Evolutionary conservation across 208 protist species (phyloP).

Genomic region (Leishmania guyanensis): DNA sequence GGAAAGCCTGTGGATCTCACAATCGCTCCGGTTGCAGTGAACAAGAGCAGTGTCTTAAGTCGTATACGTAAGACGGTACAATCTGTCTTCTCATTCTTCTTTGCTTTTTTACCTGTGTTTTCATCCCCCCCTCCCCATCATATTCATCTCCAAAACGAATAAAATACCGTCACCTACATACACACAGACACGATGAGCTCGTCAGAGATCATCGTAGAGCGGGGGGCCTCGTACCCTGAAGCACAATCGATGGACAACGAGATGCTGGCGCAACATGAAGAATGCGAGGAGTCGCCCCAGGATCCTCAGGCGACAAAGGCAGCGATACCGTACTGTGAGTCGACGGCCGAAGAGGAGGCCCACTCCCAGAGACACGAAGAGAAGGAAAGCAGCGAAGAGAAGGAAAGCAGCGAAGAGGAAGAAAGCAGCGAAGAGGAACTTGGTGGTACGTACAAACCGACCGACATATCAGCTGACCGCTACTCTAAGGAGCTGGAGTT

Average conservation of each 20-base stretch:
- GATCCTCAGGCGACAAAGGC: not conserved
- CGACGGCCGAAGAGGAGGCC: not conserved
- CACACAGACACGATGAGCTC: conserved; percentile 8
- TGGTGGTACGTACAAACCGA: no score
- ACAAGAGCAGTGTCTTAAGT: not conserved
- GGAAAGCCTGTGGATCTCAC: not conserved
- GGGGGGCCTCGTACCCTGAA: conserved; percentile 5
- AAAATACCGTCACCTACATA: not conserved
- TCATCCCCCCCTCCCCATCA: no score
- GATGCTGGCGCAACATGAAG: not conserved
- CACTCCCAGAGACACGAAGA: not conserved
- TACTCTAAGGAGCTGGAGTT: not conserved
- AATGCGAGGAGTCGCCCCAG: not conserved
- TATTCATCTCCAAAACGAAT: not conserved
- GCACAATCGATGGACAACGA: not conserved
- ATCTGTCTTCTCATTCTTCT: not conserved
- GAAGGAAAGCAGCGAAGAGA: not conserved
- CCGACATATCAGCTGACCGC: not conserved
- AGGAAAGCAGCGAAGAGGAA: no score
- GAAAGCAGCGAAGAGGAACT: not conserved
- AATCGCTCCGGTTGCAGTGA: not conserved
- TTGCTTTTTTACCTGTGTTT: not conserved
- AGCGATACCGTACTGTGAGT: not conserved
- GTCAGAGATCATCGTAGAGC: conserved; percentile 11
- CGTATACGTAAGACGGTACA: not conserved